Conservation (phyloP, 768 basidiomycete genomes). For the Trametes cingulata region DNA sequence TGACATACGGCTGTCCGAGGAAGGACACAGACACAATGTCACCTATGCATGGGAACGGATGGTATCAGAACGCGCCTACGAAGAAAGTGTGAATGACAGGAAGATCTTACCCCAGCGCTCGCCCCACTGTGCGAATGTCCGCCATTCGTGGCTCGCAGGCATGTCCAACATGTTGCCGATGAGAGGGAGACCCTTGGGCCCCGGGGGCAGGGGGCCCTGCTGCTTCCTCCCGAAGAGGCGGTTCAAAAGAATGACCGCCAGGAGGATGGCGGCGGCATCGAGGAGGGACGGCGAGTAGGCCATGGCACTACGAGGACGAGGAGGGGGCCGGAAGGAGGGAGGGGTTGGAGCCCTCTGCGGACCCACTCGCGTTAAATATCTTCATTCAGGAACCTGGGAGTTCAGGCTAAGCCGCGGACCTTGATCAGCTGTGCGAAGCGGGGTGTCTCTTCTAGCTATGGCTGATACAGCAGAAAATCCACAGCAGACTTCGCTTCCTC, state of each 20-base stretch:
- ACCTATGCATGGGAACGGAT: conserved; percentile 21
- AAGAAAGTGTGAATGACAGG: not conserved
- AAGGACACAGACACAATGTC: conserved; percentile 32
- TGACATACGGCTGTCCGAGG: conserved; percentile 31
- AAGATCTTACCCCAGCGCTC: conserved; percentile 25
- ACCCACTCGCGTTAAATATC: not conserved
- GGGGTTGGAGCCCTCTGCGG: not conserved
- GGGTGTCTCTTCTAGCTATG: not conserved
- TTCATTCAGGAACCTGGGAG: conserved; percentile 7
- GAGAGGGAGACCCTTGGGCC: conserved; percentile 28
- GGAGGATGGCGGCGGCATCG: conserved; percentile 19
- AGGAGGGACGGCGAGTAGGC: conserved; percentile 21
- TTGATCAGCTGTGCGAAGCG: conserved; percentile 4
- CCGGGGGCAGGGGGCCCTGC: conserved; percentile 27
- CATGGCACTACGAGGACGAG: conserved; percentile 11
- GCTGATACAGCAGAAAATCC: conserved; percentile 7
- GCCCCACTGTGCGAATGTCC: conserved; percentile 25
- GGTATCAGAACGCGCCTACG: not conserved
- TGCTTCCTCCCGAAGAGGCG: conserved; percentile 17
- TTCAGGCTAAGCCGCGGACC: not conserved
- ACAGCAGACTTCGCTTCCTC: not conserved
- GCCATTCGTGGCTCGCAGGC: conserved; percentile 27
- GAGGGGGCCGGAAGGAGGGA: not conserved
- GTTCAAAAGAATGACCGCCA: conserved; percentile 21
- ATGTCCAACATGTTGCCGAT: conserved; percentile 30